Base-by-base conservation (phyloP, 768 basidiomycete species). In the Leccinum subgranulosum region DNA sequence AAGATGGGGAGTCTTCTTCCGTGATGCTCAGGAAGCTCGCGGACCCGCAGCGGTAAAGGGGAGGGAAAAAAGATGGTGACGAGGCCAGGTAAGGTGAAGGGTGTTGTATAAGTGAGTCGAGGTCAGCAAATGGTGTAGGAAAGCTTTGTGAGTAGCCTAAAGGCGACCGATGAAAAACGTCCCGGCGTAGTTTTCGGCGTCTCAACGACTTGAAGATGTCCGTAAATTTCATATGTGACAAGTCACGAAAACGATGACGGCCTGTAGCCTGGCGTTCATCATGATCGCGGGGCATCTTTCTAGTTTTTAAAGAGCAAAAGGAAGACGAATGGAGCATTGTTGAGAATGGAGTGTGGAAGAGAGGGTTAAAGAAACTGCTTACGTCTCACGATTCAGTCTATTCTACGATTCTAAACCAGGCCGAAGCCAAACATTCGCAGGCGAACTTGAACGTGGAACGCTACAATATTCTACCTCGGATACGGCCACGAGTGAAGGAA, bases 151-250 rank as follows among this genome's bases (percentile, higher is more conserved):
- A 49, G 36, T 17, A 58, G 23, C 51, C 36, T 15, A 53, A 41
- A 51, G 60, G 34, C 7, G 57, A 53, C 23, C 33, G 55, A 19
- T 5, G 60, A 28, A 60, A 52, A 47, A 34, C 34, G 3, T 56
- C 36, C 45, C 41, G 56, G 43, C 51, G 56, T 46, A 61, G 46
- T 53, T 56, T 53, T 31, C 57, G 46, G 27, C 39, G 52, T 27
- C 66, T 61, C 48, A 70, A 52, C 34, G 61, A 63, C 51, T 66
- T 66, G 64, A 69, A 54, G 29, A 70, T 56, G 9, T 61, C 56
- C 10, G 36, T 55, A 11, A 70, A 45, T 58, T 64, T 69, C 6
- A 59, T 53, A 25, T 57, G 60, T 6, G 68, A 54, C 27, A 58
- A 56, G 29, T 68, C 66, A n/a, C 56, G 51, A 52, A 66, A 51